Evolutionary conservation across 176 grass and related monocot species (phyloP), one percentile per base, ranked within the genome.

Genomic region (Dendrocalamus sinicus): DNA sequence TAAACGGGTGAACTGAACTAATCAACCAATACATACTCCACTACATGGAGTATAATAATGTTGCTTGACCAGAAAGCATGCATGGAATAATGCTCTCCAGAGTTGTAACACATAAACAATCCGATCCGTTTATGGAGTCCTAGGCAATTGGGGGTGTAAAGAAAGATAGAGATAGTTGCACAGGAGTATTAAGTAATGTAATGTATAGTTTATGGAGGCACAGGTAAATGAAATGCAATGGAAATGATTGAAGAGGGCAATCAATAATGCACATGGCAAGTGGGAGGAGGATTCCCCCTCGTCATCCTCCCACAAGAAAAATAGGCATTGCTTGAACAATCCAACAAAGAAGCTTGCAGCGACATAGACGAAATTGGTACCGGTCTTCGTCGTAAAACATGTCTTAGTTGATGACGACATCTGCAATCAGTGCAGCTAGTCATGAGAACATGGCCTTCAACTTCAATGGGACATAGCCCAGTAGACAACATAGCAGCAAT

Each of bases 11-110:
- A 57, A 19, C 32, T 24, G 22, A 57, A 24, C 12, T 54, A 69
- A 70, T 67, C 60, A 50, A 30, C 65, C 30, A 37, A 11, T 55
- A 46, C 1, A 17, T n/a, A 22, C 22, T 64, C 24, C 26, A 14
- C 22, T 26, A 45, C 8, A 67, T 32, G 22, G 4, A 24, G 13
- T 45, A 37, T 55, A 76, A n/a, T 20, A 63, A 1, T 55, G 59
- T 80, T 89, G 87, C 87, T 89, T 89, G 69, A 69, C 68, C 87
- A 14, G n/a, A 85, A 89, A 85, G 60, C 61, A 80, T 43, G 82
- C 82, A 81, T 16, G 47, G 68, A 85, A 80, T 74, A 63, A 70
- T 83, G 79, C 40, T 24, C 58, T 23, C 58, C 22, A 12, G 58
- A 58, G 19, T 9, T 0, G 76, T 43, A 61, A 59, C 54, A 59